These are phyloP conservation scores for Umbelopsis sp. DNA, from an alignment of 371 early-diverging fungal genomes.

Conservation along the genomic window DNA sequence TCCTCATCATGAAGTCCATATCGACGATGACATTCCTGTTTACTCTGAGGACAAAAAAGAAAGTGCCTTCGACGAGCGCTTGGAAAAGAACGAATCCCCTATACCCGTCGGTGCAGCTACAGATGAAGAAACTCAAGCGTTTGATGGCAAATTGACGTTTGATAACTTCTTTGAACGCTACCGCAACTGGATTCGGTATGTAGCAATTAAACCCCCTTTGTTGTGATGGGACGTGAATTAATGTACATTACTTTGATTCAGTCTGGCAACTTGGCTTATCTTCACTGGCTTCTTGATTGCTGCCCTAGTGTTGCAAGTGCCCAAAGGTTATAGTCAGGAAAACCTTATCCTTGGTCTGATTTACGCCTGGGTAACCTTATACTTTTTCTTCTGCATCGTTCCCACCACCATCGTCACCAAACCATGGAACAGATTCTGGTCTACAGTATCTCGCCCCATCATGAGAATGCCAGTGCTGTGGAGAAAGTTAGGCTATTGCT, in stretches of 20 bases:
- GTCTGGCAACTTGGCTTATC: slow-evolving; percentile 41
- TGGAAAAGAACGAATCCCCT: background rate
- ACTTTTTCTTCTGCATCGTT: slow-evolving; percentile 34
- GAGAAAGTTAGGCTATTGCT: slow-evolving; percentile 30
- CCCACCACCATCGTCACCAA: slow-evolving; percentile 33
- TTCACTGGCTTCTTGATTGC: slow-evolving; percentile 44
- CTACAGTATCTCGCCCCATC: slow-evolving; percentile 28
- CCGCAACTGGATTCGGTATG: slow-evolving; percentile 31
- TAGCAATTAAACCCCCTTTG: background rate
- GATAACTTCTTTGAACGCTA: slow-evolving; percentile 22
- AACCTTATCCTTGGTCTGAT: slow-evolving; percentile 41
- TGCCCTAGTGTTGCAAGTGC: slow-evolving; percentile 45
- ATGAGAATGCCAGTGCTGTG: slow-evolving; percentile 22
- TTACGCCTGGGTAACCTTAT: slow-evolving; percentile 36
- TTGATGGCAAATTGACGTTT: slow-evolving; percentile 20
- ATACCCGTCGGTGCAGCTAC: background rate
- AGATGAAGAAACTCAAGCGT: slow-evolving; percentile 22
- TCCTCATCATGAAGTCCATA: slow-evolving; percentile 5
- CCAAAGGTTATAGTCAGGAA: slow-evolving; percentile 43
- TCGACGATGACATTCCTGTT: background rate
- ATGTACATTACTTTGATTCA: slow-evolving; percentile 19
- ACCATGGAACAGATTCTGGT: slow-evolving; percentile 26
- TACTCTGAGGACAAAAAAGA: background rate
- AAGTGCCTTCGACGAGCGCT: background rate
- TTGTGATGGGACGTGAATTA: background rate